Evolutionary conservation across 2,329 filamentous ascomycete species (phyloP), one percentile per base, ranked within the genome.

Genomic region (Parafenestella ontariensis): DNA sequence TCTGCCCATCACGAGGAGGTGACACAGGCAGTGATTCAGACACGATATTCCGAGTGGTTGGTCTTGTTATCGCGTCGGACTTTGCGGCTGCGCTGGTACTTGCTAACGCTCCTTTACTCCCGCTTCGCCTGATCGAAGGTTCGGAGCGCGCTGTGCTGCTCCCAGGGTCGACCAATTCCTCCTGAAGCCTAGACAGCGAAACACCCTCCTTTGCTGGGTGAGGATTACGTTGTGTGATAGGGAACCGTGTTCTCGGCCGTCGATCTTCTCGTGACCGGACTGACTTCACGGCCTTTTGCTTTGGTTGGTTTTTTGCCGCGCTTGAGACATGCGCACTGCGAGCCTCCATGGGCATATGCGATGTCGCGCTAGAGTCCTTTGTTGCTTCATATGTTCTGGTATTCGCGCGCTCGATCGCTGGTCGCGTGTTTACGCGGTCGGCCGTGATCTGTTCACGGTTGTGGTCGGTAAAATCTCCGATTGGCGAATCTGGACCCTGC

Each of bases 401-500:
- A 13, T 44, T 28, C 9, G 48, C 58, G 48, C 48, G 52, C 43
- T 51, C 34, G 18, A 24, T 40, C 17, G 23, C 18, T 10, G 18
- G 36, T 45, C 33, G 13, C 20, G 18, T 46, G 46, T 56, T 41
- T 45, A 48, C 44, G 56, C 46, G 56, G 49, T 23, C 37, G 6
- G 18, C 8, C 23, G 46, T 47, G 60, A 50, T 43, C 58, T 45
- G 58, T 57, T 57, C 60, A 26, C 43, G 44, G 23, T 54, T 23
- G 24, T 40, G 33, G 11, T 49, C 60, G 46, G 60, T 42, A 29
- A 43, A 36, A 46, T 23, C 24, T 37, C 58, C 40, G 53, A 58
- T 54, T 53, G 49, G 48, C 29, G 29, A 23, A 31, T 37, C 21
- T 5, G 24, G 8, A 11, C 26, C 26, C 20, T 21, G 36, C 20